Base-by-base conservation (phyloP, 495 filamentous ascomycete species). In the Penicillium pancosmium region DNA sequence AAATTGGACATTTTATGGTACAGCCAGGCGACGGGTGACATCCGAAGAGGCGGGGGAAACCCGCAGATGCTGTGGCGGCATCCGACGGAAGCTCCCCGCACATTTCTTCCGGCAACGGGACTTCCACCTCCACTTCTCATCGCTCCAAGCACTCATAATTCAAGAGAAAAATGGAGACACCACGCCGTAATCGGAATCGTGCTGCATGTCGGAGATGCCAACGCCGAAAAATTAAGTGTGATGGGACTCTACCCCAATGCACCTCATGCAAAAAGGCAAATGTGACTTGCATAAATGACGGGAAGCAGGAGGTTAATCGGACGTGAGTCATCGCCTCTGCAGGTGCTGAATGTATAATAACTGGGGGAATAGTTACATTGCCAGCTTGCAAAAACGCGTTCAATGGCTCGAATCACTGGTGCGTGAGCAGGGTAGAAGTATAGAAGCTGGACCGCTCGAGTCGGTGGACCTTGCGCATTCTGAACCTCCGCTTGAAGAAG, bases 331-430 rank as follows among this genome's bases (percentile, higher is more conserved):
- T 8, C 15, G 15, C 1, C 16, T 11, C 21, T n/a, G 8, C 16
- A 8, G 41, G n/a, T 33, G 7, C 21, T 3, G 19, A 21, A 33
- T 33, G 6, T 52, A 13, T 7, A 56, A 53, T 67, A 51, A 54
- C 11, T 16, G 27, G 16, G 7, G 4, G 5, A 5, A 16, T 48
- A 80, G 73, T 18, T 77, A 80, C 34, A 74, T 78, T 34, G 68
- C 68, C 10, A 75, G 67, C 40, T 60, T 79, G 59, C 72, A 75
- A 36, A 71, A 69, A 18, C 63, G 77, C 16, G 66, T 78, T 6
- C 66, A 73, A 58, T 79, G 73, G 75, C 65, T 80, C 1, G 78
- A 80, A 52, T 73, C 72, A 1, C 60, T 77, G 11, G 59, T 79
- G 13, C 63, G 65, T n/a, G 65, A 72, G 41, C 67, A 61, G 11